Percentiles rank a stretch among this genome's conserved stretches.
Evolutionary conservation across 495 filamentous ascomycete species (phyloP).

Genomic region (Xeromyces bisporus): DNA sequence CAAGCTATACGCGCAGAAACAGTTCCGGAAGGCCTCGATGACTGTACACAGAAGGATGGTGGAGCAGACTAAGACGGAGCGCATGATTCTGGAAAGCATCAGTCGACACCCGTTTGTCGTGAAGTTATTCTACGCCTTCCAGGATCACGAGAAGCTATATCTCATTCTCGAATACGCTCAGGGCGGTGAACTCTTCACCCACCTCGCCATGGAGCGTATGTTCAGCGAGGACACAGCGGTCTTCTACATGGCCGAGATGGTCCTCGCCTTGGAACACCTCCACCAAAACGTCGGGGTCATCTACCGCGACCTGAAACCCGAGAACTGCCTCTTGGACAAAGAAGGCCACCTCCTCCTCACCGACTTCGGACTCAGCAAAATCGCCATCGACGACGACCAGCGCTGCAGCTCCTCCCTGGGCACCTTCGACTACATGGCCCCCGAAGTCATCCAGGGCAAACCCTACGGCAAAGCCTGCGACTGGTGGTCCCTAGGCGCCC

Average conservation of each 20-base stretch:
- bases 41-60: conserved; percentile 83
- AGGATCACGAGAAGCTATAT: conserved; percentile 95
- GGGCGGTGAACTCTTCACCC: conserved; percentile 85
- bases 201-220: conserved; percentile 79
- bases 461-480: conserved; percentile 83
- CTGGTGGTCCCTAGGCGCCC: conserved; percentile 94
- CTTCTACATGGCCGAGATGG: conserved; percentile 97
- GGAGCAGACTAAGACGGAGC: conserved; percentile 94
- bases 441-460: conserved; percentile 72
- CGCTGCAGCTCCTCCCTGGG: conserved; percentile 70
- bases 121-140: conserved; percentile 94
- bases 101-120: conserved; percentile 94
- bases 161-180: conserved; percentile 97
- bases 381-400: conserved; percentile 63
- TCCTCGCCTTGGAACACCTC: conserved; percentile 81
- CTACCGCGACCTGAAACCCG: conserved; percentile 93
- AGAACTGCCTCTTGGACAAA: conserved; percentile 87
- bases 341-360: conserved; percentile 88
- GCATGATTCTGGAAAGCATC: conserved; percentile 81
- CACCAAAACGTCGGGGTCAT: conserved; percentile 84
- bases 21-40: conserved; percentile 89
- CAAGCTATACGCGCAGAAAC: conserved; percentile 90
- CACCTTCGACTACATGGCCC: conserved; percentile 97
- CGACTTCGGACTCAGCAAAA: conserved; percentile 93
- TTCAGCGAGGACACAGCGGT: conserved; percentile 73